phyloP scores from a whole-genome alignment of 345 rosid genomes.

The Ceriops zippeliana region DNA sequence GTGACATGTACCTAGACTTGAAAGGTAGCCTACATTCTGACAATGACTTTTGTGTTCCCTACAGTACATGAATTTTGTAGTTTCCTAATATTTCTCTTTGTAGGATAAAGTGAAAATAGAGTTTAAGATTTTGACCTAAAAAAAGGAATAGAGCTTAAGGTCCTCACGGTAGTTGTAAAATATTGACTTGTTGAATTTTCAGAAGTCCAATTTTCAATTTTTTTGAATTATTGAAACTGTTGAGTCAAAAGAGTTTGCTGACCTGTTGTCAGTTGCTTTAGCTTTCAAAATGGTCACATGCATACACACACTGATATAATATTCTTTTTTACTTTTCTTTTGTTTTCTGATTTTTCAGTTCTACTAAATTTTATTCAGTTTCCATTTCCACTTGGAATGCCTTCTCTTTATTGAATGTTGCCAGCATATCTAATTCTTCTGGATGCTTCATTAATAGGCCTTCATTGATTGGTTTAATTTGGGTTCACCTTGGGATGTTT shows the following conservation, averaged over 20 bases:
- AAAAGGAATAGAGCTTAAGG: no score
- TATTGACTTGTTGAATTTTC: background rate
- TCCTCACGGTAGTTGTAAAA: background rate
- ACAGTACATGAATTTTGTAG: background rate
- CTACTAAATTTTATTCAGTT: background rate
- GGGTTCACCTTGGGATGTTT: slow-evolving; percentile 21
- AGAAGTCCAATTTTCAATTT: background rate
- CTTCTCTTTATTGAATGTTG: background rate
- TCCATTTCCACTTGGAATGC: slow-evolving; percentile 11
- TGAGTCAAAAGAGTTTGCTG: background rate
- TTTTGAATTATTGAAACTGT: background rate
- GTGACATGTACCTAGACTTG: slow-evolving; percentile 71
- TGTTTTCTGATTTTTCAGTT: background rate
- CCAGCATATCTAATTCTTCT: background rate
- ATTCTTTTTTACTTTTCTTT: background rate
- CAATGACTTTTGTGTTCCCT: slow-evolving; percentile 1
- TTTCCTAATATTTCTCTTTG: background rate
- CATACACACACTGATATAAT: no score
- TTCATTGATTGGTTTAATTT: slow-evolving; percentile 19
- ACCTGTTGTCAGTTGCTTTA: no score
- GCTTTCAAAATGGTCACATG: no score
- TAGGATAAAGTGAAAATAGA: slow-evolving; percentile 12
- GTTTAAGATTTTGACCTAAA: background rate
- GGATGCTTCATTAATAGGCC: background rate
- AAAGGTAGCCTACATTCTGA: slow-evolving; percentile 52